Evolutionary conservation across 208 protist genomes (phyloP).

Genomic region (Porcisia hertigi): DNA sequence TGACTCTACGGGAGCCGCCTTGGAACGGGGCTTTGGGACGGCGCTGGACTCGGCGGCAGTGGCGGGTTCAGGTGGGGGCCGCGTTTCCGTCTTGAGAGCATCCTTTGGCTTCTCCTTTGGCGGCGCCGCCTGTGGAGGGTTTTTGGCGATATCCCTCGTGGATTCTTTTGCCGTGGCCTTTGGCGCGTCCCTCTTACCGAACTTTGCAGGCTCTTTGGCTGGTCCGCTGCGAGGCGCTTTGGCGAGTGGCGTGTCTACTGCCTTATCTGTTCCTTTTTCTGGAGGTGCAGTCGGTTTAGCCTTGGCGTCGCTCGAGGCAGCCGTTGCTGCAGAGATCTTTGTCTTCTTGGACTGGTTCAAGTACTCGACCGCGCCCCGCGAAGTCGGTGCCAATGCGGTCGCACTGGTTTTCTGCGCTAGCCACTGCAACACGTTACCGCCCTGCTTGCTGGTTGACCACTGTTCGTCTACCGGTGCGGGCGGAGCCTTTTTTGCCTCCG

Average conservation of each 20-base stretch:
- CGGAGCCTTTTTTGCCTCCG: not conserved
- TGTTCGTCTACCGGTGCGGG: slow-evolving; percentile 19
- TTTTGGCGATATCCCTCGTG: not conserved
- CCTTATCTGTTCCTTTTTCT: slow-evolving; percentile 9
- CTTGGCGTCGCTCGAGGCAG: not conserved
- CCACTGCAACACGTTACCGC: slow-evolving; percentile 70
- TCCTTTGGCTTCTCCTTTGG: not conserved
- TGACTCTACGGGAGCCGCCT: not conserved
- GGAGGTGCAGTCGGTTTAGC: slow-evolving; percentile 10
- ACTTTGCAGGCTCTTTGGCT: not conserved
- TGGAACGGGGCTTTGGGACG: slow-evolving; percentile 39
- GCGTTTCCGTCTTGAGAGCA: slow-evolving; percentile 1
- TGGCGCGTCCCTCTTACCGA: not conserved
- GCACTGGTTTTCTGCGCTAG: slow-evolving; percentile 53
- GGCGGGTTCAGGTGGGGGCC: slow-evolving; percentile 1
- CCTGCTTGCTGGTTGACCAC: slow-evolving; percentile 35
- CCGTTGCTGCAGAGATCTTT: slow-evolving; percentile 16
- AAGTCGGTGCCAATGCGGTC: slow-evolving; percentile 32
- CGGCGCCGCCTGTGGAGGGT: not conserved
- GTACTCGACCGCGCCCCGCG: slow-evolving; percentile 55
- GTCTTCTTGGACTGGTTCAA: slow-evolving; percentile 51
- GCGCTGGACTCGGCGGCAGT: not conserved
- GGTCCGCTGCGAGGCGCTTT: not conserved
- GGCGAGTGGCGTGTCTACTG: slow-evolving; percentile 3
- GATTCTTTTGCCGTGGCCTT: not conserved